A percentile compares a stretch with the other conserved stretches of the same genome.
Evolutionary conservation across 805 yeast genomes (phyloP).

Genomic region (Priceomyces carsonii): DNA sequence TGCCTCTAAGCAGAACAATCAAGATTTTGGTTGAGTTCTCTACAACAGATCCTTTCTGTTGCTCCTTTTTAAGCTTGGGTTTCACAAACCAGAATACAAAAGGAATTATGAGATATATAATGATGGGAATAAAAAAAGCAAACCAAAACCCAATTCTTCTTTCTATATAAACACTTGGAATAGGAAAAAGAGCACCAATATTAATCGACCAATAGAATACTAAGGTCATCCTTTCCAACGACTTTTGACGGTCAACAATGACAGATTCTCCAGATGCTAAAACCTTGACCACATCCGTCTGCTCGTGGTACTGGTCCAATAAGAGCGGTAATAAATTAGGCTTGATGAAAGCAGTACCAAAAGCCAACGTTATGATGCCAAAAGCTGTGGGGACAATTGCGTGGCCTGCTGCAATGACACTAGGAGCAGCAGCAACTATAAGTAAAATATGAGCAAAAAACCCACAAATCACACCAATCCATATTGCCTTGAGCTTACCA

Average conservation of each 20-base stretch:
- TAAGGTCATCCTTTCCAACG: conserved; percentile 44
- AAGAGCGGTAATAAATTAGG: conserved; percentile 52
- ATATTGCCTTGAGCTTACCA: conserved; percentile 50
- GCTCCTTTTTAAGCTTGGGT: conserved; percentile 29
- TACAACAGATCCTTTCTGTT: conserved; percentile 49
- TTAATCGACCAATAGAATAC: conserved; percentile 58
- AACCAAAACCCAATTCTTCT: conserved; percentile 56
- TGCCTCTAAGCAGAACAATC: conserved; percentile 42
- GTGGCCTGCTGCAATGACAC: conserved; percentile 33
- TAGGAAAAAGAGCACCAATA: conserved; percentile 53
- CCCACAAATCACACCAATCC: conserved; percentile 50
- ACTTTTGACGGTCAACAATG: conserved; percentile 49
- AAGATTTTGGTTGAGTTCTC: conserved; percentile 43
- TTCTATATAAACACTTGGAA: conserved; percentile 54
- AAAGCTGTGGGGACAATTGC: conserved; percentile 44
- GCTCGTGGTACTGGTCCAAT: conserved; percentile 52
- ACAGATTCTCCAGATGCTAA: conserved; percentile 66
- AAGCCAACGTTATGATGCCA: conserved; percentile 38
- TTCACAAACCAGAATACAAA: conserved; percentile 26
- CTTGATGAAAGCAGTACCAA: conserved; percentile 56
- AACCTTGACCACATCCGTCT: conserved; percentile 58
- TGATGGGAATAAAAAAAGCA: conserved; percentile 50
- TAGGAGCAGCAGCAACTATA: conserved; percentile 50
- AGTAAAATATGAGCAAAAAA: conserved; percentile 49
- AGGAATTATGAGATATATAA: conserved; percentile 33